phyloP scores from a whole-genome alignment of 1,139 yeast genomes.

The Diutina rugosa region DNA sequence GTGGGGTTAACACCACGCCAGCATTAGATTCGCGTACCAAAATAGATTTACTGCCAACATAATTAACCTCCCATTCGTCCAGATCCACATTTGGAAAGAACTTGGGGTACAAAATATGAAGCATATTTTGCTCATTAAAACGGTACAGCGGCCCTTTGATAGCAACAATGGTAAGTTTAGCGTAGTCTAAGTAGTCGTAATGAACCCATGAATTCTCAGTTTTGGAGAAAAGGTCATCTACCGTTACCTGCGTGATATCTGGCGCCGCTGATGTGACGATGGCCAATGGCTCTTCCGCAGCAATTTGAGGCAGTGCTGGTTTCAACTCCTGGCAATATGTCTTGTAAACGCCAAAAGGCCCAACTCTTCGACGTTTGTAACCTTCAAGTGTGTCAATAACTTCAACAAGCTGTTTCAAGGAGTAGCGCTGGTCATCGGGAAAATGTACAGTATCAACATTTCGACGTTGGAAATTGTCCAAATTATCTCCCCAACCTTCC shows the following conservation, averaged over 20 bases:
- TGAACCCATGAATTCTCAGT: conserved; percentile 23
- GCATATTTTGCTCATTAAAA: conserved; percentile 29
- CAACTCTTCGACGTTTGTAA: not conserved
- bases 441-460: conserved; percentile 22
- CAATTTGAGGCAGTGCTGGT: not conserved
- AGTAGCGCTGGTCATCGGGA: conserved; percentile 19
- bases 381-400: conserved; percentile 17
- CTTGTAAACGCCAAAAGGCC: not conserved
- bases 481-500: not conserved
- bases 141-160: conserved; percentile 27
- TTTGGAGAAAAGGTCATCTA: conserved; percentile 9
- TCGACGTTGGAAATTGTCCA: conserved; percentile 19
- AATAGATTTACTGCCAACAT: not conserved
- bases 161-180: conserved; percentile 29
- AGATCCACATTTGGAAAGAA: conserved; percentile 32
- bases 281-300: not conserved
- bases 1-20: not conserved
- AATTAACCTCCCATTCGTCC: conserved; percentile 21
- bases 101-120: conserved; percentile 34
- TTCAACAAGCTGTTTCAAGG: conserved; percentile 17
- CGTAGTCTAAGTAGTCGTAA: conserved; percentile 20
- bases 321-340: not conserved
- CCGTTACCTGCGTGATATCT: not conserved
- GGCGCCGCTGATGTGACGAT: not conserved
- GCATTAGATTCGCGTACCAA: not conserved